Evolutionary conservation across 2,329 filamentous ascomycete genomes (phyloP).

Genomic region (Pseudogymnoascus sp.): DNA sequence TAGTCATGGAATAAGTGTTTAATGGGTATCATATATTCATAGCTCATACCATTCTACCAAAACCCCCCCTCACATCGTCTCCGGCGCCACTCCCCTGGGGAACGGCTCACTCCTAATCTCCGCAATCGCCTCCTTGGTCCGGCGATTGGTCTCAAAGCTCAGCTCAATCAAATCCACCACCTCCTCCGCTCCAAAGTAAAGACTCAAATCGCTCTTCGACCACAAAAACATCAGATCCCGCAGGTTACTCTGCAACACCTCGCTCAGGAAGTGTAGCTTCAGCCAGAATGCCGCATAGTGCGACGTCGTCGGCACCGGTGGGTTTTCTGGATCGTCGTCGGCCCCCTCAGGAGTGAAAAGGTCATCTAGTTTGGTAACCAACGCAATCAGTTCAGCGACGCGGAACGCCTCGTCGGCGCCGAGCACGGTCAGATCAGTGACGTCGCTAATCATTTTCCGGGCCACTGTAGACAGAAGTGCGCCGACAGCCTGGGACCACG

Average conservation of each 20-base stretch:
- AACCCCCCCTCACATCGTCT: not conserved
- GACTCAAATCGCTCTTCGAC: slow-evolving; percentile 57
- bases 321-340: slow-evolving; percentile 19
- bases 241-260: slow-evolving; percentile 59
- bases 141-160: slow-evolving; percentile 56
- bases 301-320: slow-evolving; percentile 46
- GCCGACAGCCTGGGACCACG: slow-evolving; percentile 56
- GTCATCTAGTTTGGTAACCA: slow-evolving; percentile 51
- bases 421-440: slow-evolving; percentile 54
- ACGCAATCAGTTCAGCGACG: slow-evolving; percentile 50
- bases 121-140: slow-evolving; percentile 49
- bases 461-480: slow-evolving; percentile 52
- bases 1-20: not conserved
- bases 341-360: slow-evolving; percentile 44
- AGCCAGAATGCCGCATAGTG: slow-evolving; percentile 57
- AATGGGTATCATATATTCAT: slow-evolving; percentile 5
- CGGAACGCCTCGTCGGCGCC: slow-evolving; percentile 57
- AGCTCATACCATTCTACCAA: slow-evolving; percentile 1
- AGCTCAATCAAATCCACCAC: slow-evolving; percentile 54
- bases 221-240: slow-evolving; percentile 56
- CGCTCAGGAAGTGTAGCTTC: slow-evolving; percentile 54
- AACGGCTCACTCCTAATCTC: slow-evolving; percentile 48
- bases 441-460: slow-evolving; percentile 51
- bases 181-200: slow-evolving; percentile 54
- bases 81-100: slow-evolving; percentile 26